Percentiles rank a stretch among this genome's conserved stretches.
Evolutionary conservation across 2,329 filamentous ascomycete genomes (phyloP).

Genomic region (Purpureocillium lavendulum): DNA sequence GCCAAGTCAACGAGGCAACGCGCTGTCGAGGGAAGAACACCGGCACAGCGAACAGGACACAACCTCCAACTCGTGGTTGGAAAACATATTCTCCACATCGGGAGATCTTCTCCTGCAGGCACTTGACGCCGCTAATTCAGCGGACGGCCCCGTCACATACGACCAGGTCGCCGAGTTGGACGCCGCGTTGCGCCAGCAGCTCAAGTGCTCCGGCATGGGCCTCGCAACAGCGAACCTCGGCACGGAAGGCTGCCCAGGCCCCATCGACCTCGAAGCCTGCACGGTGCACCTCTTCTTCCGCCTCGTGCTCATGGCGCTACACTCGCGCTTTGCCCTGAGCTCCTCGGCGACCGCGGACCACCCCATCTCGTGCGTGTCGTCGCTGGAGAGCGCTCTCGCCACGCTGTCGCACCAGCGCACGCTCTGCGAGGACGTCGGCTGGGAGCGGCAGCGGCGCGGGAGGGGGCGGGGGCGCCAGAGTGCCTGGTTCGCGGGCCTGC

Average conservation of each 20-base stretch:
- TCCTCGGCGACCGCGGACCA: slow-evolving; percentile 1
- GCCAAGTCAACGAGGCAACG: neutral
- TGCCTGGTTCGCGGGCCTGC: slow-evolving; percentile 5
- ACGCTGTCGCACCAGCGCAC: slow-evolving; percentile 4
- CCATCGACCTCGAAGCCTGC: slow-evolving; percentile 4
- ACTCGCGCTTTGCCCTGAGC: slow-evolving; percentile 4
- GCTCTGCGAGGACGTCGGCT: slow-evolving; percentile 3
- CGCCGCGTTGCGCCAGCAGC: slow-evolving; percentile 2
- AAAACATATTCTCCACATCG: too few species aligned
- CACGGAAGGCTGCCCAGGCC: neutral
- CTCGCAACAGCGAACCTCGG: slow-evolving; percentile 1
- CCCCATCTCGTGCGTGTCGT: slow-evolving; percentile 5
- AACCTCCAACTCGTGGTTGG: too few species aligned
- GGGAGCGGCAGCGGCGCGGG: neutral
- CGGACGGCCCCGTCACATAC: neutral
- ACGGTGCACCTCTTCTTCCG: slow-evolving; percentile 7
- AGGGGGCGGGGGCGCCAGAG: neutral
- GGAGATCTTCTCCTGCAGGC: too few species aligned
- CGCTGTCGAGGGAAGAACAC: too few species aligned
- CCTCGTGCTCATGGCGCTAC: slow-evolving; percentile 5
- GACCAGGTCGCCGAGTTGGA: slow-evolving; percentile 4
- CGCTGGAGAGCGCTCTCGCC: slow-evolving; percentile 6
- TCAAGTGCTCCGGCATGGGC: slow-evolving; percentile 2
- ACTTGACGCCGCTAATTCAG: too few species aligned
- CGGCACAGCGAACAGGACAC: too few species aligned